These are phyloP conservation scores for Tricholoma hemisulphureum DNA, from an alignment of 768 basidiomycete species.

Conservation along the genomic window DNA sequence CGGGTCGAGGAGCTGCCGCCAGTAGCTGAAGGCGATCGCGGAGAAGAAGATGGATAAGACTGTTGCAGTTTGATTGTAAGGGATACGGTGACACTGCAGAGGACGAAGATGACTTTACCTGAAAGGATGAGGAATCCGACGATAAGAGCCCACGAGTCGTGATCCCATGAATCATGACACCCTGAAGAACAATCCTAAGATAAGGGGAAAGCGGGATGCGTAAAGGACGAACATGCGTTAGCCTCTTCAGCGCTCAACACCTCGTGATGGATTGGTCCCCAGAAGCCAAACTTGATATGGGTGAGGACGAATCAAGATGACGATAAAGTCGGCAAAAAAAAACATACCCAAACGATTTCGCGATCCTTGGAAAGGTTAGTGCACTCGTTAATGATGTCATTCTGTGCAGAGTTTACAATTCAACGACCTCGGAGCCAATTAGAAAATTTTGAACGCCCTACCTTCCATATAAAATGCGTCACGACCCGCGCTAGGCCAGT, in stretches of 20 bases:
- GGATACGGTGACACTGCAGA: neutral
- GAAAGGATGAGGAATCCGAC: slow-evolving; percentile 57
- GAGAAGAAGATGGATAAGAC: slow-evolving; percentile 63
- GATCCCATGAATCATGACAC: slow-evolving; percentile 60
- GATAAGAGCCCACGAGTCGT: slow-evolving; percentile 68
- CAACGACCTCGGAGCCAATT: neutral
- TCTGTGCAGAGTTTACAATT: slow-evolving; percentile 32
- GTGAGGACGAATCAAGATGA: neutral
- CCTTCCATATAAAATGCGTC: slow-evolving; percentile 70
- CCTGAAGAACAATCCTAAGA: slow-evolving; percentile 37
- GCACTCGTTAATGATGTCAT: slow-evolving; percentile 59
- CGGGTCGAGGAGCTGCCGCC: slow-evolving; percentile 75
- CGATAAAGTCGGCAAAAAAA: neutral
- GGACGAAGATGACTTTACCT: slow-evolving; percentile 40
- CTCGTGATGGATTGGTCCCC: slow-evolving; percentile 41
- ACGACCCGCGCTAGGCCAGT: slow-evolving; percentile 55
- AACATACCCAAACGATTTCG: slow-evolving; percentile 38
- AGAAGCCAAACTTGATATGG: slow-evolving; percentile 49
- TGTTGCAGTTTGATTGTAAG: slow-evolving; percentile 20
- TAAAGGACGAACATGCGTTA: slow-evolving; percentile 38
- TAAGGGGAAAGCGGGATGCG: neutral
- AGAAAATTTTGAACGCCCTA: slow-evolving; percentile 18
- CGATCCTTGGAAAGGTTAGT: slow-evolving; percentile 34
- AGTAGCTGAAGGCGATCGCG: slow-evolving; percentile 65
- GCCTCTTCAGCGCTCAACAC: slow-evolving; percentile 41